These are phyloP conservation scores for Psilocybe sp. DNA, from an alignment of 768 basidiomycete species.

Conservation along the genomic window DNA sequence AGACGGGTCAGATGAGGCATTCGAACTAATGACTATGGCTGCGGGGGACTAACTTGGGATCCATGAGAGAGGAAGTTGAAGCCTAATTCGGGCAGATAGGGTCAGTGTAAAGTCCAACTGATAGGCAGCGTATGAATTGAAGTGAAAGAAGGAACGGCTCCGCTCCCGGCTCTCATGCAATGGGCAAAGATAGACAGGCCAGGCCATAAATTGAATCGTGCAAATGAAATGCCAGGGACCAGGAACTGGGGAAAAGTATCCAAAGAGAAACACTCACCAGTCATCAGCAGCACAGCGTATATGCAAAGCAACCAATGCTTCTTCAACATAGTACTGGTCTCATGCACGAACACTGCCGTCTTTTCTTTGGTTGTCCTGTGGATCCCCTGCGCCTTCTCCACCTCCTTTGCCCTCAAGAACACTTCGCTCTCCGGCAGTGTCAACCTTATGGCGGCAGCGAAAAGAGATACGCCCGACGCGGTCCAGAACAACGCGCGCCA, in stretches of 20 bases:
- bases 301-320: constrained; percentile 80
- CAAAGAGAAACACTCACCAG: constrained; percentile 32
- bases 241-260: not conserved
- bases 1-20: not conserved
- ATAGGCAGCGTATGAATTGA: not conserved
- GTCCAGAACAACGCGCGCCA: constrained; percentile 89
- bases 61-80: constrained; percentile 82
- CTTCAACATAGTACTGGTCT: constrained; percentile 75
- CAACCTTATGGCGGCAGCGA: constrained; percentile 65
- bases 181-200: not conserved
- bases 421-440: constrained; percentile 74
- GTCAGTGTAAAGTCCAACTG: not conserved
- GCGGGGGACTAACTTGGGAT: constrained; percentile 41
- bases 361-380: constrained; percentile 48
- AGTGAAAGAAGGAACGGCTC: not conserved
- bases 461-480: constrained; percentile 63
- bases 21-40: not conserved
- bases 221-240: not conserved
- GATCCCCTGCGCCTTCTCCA: constrained; percentile 51
- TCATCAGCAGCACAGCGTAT: constrained; percentile 83
- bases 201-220: not conserved
- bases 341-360: constrained; percentile 69
- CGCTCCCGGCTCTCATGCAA: not conserved
- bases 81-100: constrained; percentile 30
- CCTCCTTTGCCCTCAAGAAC: constrained; percentile 65